Evolutionary conservation across 345 rosid genomes (phyloP), one percentile per base, ranked within the genome.

Genomic region (Anastatica hierochuntica): DNA sequence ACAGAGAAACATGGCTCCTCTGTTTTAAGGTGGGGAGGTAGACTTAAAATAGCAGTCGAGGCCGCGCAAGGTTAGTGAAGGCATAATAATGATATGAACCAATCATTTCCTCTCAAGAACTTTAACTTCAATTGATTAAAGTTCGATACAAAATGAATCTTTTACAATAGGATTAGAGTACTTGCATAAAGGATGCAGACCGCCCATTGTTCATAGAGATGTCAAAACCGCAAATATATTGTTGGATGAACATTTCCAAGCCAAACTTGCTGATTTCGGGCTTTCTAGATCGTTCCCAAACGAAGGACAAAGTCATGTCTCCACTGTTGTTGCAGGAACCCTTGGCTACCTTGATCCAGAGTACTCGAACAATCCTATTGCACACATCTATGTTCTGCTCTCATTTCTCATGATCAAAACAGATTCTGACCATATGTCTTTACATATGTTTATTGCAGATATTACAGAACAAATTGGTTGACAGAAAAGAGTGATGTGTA

Each of bases 231-330:
- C 74, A 20, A 75, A 75, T 56, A 75, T 75, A 44, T 46, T 75
- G 19, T 44, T 75, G 41, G 49, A 61, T 10, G 57, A 64, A 7
- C 49, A 60, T 33, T 46, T 72, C 31, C 76, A 71, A 38, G 76
- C 79, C 4, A 75, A 72, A 41, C 52, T 75, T 6, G 65, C 72
- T 0, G 74, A 75, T 21, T 75, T 75, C 37, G 79, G 79, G 29
- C 49, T 72, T 1, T 75, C 79, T 1, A 75, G 44, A 65, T 30
- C 50, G 10, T 53, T 68, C 24, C 17, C 50, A 12, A 54, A 43
- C 23, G 79, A 64, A 38, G 66, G 65, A 11, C 39, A 56, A 9
- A 71, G 49, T 49, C 70, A 57, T 49, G 63, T 56, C 5, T 56
- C 70, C 26, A 65, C 58, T 18, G 42, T 49, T 14, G 57, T 55